Evolutionary conservation across 768 basidiomycete species (phyloP).

Genomic region (Naganishia vaughanmartiniae): DNA sequence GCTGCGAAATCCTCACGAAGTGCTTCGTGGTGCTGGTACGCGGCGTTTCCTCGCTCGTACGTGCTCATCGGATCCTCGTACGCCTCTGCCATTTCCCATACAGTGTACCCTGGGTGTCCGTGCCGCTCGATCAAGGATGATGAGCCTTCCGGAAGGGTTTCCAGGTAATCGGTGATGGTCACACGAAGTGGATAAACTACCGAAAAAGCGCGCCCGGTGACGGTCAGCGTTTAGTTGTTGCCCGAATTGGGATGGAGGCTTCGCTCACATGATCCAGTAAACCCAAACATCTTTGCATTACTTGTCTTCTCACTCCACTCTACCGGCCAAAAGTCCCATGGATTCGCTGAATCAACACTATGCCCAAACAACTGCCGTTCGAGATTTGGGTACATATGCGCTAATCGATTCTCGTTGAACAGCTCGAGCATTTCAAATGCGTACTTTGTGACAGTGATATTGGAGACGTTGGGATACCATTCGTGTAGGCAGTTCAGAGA

Average conservation of each 20-base stretch:
- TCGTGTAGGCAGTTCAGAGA: slow-evolving; percentile 41
- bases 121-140: slow-evolving; percentile 38
- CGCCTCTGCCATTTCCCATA: slow-evolving; percentile 33
- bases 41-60: slow-evolving; percentile 39
- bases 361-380: slow-evolving; percentile 49
- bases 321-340: slow-evolving; percentile 50
- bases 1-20: slow-evolving; percentile 45
- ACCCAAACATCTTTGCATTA: slow-evolving; percentile 48
- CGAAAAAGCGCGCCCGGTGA: neutral
- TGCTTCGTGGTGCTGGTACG: slow-evolving; percentile 40
- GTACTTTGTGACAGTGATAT: slow-evolving; percentile 51
- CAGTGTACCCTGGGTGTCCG: slow-evolving; percentile 45
- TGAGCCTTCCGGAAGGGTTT: slow-evolving; percentile 10
- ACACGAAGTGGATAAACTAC: slow-evolving; percentile 50
- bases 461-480: slow-evolving; percentile 48
- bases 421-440: slow-evolving; percentile 50
- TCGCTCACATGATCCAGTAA: slow-evolving; percentile 48
- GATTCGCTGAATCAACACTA: slow-evolving; percentile 49
- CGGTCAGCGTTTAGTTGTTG: neutral
- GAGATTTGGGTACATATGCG: slow-evolving; percentile 37
- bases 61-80: slow-evolving; percentile 41
- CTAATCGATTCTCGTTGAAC: slow-evolving; percentile 40
- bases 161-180: slow-evolving; percentile 38
- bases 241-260: neutral
- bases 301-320: slow-evolving; percentile 39